These are phyloP conservation scores for Hygrophila difformis DNA, from an alignment of 257 asterid species.

Conservation along the genomic window DNA sequence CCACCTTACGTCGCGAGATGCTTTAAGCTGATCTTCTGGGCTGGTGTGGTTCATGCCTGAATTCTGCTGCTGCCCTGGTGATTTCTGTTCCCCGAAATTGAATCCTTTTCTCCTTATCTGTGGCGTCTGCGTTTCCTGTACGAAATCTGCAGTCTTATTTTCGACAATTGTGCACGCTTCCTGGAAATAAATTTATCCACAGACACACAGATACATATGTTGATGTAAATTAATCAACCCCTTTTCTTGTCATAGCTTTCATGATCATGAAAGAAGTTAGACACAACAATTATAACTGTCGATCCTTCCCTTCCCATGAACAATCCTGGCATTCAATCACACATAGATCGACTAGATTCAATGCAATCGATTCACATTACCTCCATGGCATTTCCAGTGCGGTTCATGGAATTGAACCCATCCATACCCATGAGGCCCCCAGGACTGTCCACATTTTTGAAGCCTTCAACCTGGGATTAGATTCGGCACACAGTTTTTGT, in stretches of 20 bases:
- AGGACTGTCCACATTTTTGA: constrained; percentile 47
- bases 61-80: constrained; percentile 21
- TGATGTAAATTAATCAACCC: no score
- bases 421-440: constrained; percentile 17
- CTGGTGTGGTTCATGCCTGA: constrained; percentile 20
- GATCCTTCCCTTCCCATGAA: not conserved
- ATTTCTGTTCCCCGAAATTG: constrained; percentile 26
- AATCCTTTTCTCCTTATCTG: constrained; percentile 48
- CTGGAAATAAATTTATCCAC: constrained; percentile 33
- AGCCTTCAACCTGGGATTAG: constrained; percentile 18
- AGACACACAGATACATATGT: constrained; percentile 6
- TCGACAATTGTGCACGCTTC: constrained; percentile 67
- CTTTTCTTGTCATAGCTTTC: no score
- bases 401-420: constrained; percentile 52
- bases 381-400: constrained; percentile 64
- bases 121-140: constrained; percentile 51
- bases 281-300: not conserved
- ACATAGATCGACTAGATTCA: no score
- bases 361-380: constrained; percentile 17
- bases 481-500: no score
- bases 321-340: no score
- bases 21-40: constrained; percentile 79
- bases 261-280: not conserved
- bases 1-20: constrained; percentile 98
- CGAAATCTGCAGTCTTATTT: constrained; percentile 47